Evolutionary conservation across 2,329 filamentous ascomycete species (phyloP).

Genomic region (Bipolaris cookei): DNA sequence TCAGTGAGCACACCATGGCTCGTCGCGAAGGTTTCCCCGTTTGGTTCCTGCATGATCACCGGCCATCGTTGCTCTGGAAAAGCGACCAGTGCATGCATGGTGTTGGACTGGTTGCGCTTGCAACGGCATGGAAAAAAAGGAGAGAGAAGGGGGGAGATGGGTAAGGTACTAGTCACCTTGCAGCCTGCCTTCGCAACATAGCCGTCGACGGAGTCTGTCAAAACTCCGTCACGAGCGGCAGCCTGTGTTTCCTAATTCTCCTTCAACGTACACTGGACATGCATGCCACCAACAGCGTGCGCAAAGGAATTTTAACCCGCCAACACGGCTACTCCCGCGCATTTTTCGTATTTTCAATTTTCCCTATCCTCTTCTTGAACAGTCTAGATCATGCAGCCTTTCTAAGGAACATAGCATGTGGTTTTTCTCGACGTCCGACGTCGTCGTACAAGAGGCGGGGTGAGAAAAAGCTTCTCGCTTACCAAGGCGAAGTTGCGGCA

Average conservation of each 20-base stretch:
- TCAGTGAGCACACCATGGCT: background rate
- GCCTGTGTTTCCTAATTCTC: background rate
- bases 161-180: background rate
- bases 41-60: slow-evolving; percentile 6
- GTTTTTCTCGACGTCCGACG: slow-evolving; percentile 8
- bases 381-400: too few species aligned
- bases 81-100: slow-evolving; percentile 7
- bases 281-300: slow-evolving; percentile 1
- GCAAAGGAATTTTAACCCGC: slow-evolving; percentile 3
- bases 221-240: too few species aligned
- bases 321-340: background rate
- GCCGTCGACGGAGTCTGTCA: too few species aligned
- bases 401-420: too few species aligned
- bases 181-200: background rate
- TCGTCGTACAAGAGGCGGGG: slow-evolving; percentile 14
- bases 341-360: background rate
- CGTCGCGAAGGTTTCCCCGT: background rate
- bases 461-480: slow-evolving; percentile 19
- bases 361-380: background rate
- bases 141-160: background rate
- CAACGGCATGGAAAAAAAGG: slow-evolving; percentile 1
- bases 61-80: background rate
- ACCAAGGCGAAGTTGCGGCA: slow-evolving; percentile 7
- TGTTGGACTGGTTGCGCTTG: background rate
- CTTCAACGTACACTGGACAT: background rate